Conservation (phyloP, 495 filamentous ascomycete species). For the Neurospora sp. region DNA sequence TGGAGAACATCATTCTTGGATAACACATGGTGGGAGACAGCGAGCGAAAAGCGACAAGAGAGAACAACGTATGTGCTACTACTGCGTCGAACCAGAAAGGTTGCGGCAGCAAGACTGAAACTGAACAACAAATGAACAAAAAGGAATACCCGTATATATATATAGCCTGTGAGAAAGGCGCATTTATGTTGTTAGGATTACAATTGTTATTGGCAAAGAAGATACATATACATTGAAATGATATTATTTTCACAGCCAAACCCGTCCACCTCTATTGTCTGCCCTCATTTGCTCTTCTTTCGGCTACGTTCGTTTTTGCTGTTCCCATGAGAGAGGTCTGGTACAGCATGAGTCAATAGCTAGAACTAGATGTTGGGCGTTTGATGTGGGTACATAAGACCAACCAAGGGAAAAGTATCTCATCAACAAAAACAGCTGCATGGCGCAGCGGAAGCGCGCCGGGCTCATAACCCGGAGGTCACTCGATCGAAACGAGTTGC, state of each 20-base stretch:
- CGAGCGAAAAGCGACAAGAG: neutral
- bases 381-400: neutral
- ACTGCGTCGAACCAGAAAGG: neutral
- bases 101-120: neutral
- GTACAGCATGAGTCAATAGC: neutral
- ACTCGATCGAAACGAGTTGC: constrained; percentile 9
- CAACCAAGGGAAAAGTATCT: fast-evolving
- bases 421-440: neutral
- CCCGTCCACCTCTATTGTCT: neutral
- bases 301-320: neutral
- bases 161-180: neutral
- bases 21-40: neutral
- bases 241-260: neutral
- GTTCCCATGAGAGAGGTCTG: neutral
- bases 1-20: neutral
- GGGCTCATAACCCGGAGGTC: constrained; percentile 8
- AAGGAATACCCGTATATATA: neutral
- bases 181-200: neutral
- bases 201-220: neutral
- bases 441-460: constrained; percentile 8
- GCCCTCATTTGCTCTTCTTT: neutral
- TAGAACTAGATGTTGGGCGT: too few relatives aligned
- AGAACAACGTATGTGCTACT: neutral
- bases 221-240: neutral
- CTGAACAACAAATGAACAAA: neutral